A percentile compares a stretch with the other conserved stretches of the same genome.
These are phyloP conservation scores for Amanita brunnescens DNA, from an alignment of 768 basidiomycete genomes.

Conservation along the genomic window DNA sequence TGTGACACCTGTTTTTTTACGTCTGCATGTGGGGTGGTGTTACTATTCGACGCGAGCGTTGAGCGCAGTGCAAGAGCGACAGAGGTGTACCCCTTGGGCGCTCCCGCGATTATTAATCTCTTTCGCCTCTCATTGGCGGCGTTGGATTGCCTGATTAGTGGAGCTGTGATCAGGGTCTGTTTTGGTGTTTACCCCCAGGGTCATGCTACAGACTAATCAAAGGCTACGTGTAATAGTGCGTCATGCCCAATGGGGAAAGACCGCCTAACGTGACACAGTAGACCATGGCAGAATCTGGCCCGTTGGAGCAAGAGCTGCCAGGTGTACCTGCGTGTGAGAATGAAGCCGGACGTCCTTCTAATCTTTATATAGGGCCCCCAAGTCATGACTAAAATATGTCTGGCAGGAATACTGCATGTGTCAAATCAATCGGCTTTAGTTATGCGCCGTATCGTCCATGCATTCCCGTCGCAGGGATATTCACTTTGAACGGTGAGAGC, in stretches of 20 bases:
- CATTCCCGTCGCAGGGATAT: background rate
- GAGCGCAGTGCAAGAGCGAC: background rate
- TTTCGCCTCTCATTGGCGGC: background rate
- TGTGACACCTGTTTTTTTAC: background rate
- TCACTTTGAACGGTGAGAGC: background rate
- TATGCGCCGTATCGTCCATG: background rate
- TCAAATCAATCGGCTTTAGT: background rate
- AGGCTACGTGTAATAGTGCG: background rate
- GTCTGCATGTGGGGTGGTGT: background rate
- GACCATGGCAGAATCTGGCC: background rate
- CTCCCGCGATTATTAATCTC: conserved; percentile 2
- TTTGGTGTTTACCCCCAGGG: background rate
- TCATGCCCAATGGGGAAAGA: background rate
- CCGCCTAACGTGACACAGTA: background rate
- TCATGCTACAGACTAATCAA: background rate
- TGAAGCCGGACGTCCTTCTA: background rate
- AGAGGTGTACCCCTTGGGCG: background rate
- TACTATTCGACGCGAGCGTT: background rate
- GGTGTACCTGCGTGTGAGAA: background rate
- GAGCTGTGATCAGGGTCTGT: background rate
- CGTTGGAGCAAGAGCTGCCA: background rate
- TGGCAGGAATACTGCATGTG: background rate
- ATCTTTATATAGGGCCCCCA: background rate
- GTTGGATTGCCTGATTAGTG: background rate
- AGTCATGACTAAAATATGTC: background rate